These are phyloP conservation scores for Neurospora sp. DNA, from an alignment of 495 filamentous ascomycete species.

Conservation along the genomic window DNA sequence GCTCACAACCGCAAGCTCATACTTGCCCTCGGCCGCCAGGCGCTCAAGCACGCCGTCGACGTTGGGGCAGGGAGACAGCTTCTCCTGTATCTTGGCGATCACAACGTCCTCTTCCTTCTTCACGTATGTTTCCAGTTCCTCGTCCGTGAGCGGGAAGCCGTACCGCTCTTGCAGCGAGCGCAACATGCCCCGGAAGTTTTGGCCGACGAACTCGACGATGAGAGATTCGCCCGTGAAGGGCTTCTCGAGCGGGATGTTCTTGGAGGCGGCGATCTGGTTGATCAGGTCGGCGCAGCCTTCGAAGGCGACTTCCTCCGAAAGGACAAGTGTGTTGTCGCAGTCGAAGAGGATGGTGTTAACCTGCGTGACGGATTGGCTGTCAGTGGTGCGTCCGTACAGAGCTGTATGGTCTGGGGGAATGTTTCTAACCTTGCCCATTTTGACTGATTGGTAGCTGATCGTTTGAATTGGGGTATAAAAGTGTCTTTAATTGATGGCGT, in stretches of 20 bases:
- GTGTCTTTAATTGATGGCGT: background rate
- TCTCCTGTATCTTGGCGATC: conserved; percentile 70
- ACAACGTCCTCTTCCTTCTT: conserved; percentile 72
- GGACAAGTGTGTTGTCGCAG: conserved; percentile 96
- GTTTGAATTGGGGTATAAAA: background rate
- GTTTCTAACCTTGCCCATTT: conserved; percentile 9
- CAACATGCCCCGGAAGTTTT: conserved; percentile 92
- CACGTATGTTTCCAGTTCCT: conserved; percentile 69
- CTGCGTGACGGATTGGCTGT: conserved; percentile 1
- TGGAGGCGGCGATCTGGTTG: conserved; percentile 74
- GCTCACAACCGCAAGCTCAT: conserved; percentile 74
- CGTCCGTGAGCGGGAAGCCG: conserved; percentile 54
- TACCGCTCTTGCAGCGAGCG: conserved; percentile 62
- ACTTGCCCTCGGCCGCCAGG: conserved; percentile 51
- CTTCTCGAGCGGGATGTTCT: conserved; percentile 42
- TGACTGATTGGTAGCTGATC: background rate
- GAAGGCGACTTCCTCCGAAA: conserved; percentile 86
- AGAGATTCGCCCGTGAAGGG: conserved; percentile 74
- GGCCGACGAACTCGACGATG: conserved; percentile 82
- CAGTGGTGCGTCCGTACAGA: background rate
- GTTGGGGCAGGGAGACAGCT: conserved; percentile 58
- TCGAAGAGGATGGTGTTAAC: conserved; percentile 66
- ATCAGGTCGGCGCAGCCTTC: conserved; percentile 87
- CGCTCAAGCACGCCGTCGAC: conserved; percentile 58
- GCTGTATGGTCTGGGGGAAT: background rate